Conservation (phyloP, 306 rosid genomes). For the Astragalus membranaceus region DNA sequence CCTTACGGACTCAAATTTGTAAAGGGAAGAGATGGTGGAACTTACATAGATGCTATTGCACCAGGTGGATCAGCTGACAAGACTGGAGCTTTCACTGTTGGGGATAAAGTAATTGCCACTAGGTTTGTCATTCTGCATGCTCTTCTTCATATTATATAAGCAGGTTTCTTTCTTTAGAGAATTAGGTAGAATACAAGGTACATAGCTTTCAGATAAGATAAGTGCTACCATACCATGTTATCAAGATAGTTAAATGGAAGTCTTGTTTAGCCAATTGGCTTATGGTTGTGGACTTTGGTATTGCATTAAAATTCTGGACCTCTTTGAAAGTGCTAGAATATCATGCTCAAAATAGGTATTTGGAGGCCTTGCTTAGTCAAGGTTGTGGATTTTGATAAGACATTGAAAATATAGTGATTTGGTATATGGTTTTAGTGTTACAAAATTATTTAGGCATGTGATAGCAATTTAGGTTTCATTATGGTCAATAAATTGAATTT, state of each 20-base stretch:
- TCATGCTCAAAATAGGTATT: not conserved
- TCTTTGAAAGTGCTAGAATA: too few relatives aligned
- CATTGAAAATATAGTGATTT: too few relatives aligned
- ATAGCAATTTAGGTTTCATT: not conserved
- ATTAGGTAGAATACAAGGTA: too few relatives aligned
- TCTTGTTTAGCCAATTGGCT: too few relatives aligned
- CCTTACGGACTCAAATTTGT: conserved; percentile 80
- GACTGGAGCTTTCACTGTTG: conserved; percentile 64
- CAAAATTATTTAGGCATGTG: not conserved
- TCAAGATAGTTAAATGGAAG: conserved; percentile 1
- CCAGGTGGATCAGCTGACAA: conserved; percentile 83
- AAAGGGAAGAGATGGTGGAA: conserved; percentile 85
- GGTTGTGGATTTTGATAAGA: too few relatives aligned
- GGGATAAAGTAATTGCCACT: conserved; percentile 92
- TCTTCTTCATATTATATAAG: not conserved
- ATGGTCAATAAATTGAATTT: not conserved
- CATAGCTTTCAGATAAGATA: too few relatives aligned
- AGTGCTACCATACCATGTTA: not conserved
- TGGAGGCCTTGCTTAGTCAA: not conserved
- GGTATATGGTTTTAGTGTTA: not conserved
- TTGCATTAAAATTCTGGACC: too few relatives aligned
- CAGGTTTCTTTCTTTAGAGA: conserved; percentile 1
- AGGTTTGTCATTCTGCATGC: conserved; percentile 40
- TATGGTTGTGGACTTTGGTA: too few relatives aligned
- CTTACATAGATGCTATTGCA: conserved; percentile 96